Conservation (phyloP, 1,284 basidiomycete genomes). For the Exobasidium rhododendri region DNA sequence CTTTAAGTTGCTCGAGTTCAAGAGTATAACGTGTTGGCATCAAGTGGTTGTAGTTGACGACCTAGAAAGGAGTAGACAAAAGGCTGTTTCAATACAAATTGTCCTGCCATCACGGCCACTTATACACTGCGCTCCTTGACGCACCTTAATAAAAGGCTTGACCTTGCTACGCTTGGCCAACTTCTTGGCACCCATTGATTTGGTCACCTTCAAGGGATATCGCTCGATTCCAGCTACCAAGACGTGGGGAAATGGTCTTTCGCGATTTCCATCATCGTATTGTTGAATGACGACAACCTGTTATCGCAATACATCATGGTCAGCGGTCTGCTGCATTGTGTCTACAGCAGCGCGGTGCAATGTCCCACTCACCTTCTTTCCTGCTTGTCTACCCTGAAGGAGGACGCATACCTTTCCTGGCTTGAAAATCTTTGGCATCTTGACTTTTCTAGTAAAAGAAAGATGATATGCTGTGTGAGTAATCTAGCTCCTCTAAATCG, state of each 20-base stretch:
- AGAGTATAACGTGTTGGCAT: constrained; percentile 55
- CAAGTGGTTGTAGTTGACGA: constrained; percentile 54
- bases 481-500: too few species aligned
- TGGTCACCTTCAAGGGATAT: constrained; percentile 54
- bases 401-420: constrained; percentile 69
- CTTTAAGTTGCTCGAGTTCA: constrained; percentile 55
- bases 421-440: constrained; percentile 53
- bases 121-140: constrained; percentile 25
- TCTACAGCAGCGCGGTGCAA: background rate
- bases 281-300: constrained; percentile 56
- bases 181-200: constrained; percentile 55
- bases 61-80: background rate
- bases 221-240: constrained; percentile 54
- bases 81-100: background rate
- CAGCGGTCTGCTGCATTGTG: constrained; percentile 1
- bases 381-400: constrained; percentile 53
- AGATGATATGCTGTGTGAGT: too few species aligned
- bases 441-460: background rate
- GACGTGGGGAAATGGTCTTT: constrained; percentile 52
- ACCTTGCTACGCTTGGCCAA: constrained; percentile 54
- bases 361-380: constrained; percentile 50
- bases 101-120: background rate
- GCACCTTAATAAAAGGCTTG: constrained; percentile 53
- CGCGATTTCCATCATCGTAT: constrained; percentile 54
- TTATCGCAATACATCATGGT: too few species aligned